Percentiles rank a stretch among this genome's conserved stretches.
Evolutionary conservation across 768 basidiomycete species (phyloP).

Genomic region (Chlorophyllum brunneum): DNA sequence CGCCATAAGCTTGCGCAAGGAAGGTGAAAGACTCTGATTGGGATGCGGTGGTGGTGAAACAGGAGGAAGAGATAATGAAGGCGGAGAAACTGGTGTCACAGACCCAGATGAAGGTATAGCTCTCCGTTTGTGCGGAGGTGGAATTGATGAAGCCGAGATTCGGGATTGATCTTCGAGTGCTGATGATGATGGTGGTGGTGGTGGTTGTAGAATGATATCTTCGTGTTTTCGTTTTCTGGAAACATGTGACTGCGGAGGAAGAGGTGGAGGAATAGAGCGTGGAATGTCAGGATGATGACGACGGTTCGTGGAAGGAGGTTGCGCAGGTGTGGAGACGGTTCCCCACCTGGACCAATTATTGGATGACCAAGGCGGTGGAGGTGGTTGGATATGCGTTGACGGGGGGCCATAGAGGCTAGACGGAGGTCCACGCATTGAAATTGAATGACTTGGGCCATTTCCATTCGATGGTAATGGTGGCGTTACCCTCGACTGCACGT

Average conservation of each 20-base stretch:
- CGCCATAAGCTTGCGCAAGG: conserved; percentile 54
- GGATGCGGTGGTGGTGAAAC: conserved; percentile 28
- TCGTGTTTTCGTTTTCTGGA: conserved; percentile 43
- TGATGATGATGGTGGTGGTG: too few relatives aligned
- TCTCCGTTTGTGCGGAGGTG: conserved; percentile 22
- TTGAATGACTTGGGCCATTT: conserved; percentile 6
- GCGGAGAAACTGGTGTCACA: conserved; percentile 24
- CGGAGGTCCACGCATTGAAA: conserved; percentile 14
- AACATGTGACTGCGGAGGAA: conserved; percentile 33
- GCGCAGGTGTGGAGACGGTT: conserved; percentile 40
- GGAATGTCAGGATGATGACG: conserved; percentile 1
- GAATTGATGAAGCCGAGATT: conserved; percentile 21
- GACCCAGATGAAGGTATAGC: conserved; percentile 22
- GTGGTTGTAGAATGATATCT: conserved; percentile 30
- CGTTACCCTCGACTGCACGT: conserved; percentile 6
- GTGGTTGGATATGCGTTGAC: conserved; percentile 14
- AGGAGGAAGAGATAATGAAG: conserved; percentile 12
- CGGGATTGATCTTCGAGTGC: conserved; percentile 23
- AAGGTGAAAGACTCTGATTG: conserved; percentile 54
- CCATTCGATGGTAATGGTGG: conserved; percentile 12
- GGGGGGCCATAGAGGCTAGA: conserved; percentile 9
- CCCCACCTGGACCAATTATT: conserved; percentile 32
- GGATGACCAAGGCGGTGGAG: conserved; percentile 42
- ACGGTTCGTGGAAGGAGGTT: conserved; percentile 38
- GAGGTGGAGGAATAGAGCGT: conserved; percentile 3